Base-by-base conservation (phyloP, 169 alveolate species). In the Plasmodium vinckei region DNA sequence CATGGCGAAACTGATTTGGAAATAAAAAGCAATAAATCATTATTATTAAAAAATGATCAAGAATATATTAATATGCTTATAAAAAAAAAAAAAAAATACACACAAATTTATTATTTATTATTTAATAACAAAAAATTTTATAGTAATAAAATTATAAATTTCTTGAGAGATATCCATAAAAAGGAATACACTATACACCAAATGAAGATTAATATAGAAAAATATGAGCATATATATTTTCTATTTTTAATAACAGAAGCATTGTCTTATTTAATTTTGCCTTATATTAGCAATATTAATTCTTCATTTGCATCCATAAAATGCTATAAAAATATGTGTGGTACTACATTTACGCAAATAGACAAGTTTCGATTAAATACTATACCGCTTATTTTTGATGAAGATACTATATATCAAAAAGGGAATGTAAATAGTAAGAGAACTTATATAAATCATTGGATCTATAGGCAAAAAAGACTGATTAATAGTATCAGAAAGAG, bases 151-250 rank as follows among this genome's bases (percentile, higher is more conserved):
- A 47, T 44, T 47, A 67, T 82, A 39, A 54, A 82, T 82, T 82
- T 82, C 23, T 53, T 82, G 47, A 82, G 90, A 67, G 90, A 82
- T 27, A 51, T 70, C 13, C 65, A 67, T 82, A 82, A 54, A 65
- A 82, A 82, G 44, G 68, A 82, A 53, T 53, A 53, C 39, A 67
- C 68, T 21, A 82, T 54, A 67, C 68, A 65, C 44, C 59, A 82
- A 47, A 67, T 54, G 51, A 82, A 82, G 68, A 82, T 82, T 21
- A 82, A 82, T 65, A 70, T 82, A 42, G 90, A 82, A 82, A 82
- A 82, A 42, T 82, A 82, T 82, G 90, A 82, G 46, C 90, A 82
- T 71, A 67, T 82, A 19, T 67, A 42, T 42, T 82, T 82, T 60
- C 54, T 82, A 15, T 82, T 82, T 71, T 9, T 53, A 61, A 82